Base-by-base conservation (phyloP, 768 basidiomycete genomes). In the Xerocomus potaroensis region DNA sequence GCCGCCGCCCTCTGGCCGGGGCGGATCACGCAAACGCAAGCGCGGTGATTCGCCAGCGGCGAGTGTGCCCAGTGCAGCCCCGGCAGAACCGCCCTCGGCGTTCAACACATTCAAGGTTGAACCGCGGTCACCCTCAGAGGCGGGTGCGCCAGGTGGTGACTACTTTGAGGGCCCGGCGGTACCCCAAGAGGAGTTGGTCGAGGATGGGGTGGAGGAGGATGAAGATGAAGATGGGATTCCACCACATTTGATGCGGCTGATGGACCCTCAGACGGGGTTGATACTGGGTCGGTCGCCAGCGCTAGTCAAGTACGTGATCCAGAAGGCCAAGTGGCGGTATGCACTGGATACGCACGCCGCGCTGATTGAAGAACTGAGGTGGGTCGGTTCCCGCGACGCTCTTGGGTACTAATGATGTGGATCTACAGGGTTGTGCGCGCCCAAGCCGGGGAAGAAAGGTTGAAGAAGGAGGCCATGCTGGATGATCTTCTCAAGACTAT, bases 261-360 rank as follows among this genome's bases (percentile, higher is more conserved):
- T 72, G 50, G 77, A 81, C 56, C 76, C 80, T 0, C 64, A 67
- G 14, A 87, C 83, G 1, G 80, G 81, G 1, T 66, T 79, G n/a
- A 77, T 89, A 4, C 63, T 79, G 56, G 87, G 86, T 1, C 77
- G 84, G n/a, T 68, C 81, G n/a, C 83, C 79, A 0, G 68, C 73
- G 24, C 80, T 84, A 71, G 79, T 81, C 29, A 81, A 80, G 72
- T 94, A 93, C 63, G 72, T 81, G 69, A 52, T 74, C 69, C 50
- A 67, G 30, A 66, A 93, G 59, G 91, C 92, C 6, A 91, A 91
- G 59, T 76, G 84, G 62, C 71, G 70, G 41, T 86, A 83, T 59
- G 81, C 79, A 12, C 51, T 83, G 24, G 76, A 84, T 47, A 81
- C 87, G 57, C 82, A 89, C 50, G 80, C 79, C 26, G 69, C 71